phyloP scores from a whole-genome alignment of 2,329 filamentous ascomycete species.

The Colletotrichum cereale region DNA sequence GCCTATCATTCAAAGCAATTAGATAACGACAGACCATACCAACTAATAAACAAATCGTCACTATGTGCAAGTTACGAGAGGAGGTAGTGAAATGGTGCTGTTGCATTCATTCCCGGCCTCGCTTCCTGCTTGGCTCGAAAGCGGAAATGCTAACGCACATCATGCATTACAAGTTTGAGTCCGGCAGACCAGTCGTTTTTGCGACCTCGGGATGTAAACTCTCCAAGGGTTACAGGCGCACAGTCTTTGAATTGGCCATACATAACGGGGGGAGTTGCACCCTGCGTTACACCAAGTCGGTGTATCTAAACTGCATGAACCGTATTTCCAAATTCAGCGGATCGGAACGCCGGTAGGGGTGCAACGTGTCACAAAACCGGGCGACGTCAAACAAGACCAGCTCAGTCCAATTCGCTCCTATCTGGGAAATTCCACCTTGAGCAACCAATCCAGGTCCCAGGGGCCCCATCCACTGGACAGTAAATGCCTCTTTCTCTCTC shows the following conservation, averaged over 20 bases:
- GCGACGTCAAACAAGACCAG: constrained; percentile 1
- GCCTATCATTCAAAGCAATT: background rate
- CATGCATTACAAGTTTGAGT: background rate
- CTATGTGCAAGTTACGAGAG: too few relatives aligned
- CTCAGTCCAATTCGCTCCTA: background rate
- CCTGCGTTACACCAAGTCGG: background rate
- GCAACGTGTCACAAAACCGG: constrained; percentile 14
- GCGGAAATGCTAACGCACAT: background rate
- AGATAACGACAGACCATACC: background rate
- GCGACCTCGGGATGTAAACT: background rate
- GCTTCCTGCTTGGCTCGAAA: background rate
- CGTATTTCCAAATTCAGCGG: background rate
- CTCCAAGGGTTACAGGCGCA: background rate
- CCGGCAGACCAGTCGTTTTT: background rate
- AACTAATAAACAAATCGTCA: background rate
- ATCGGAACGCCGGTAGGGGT: background rate
- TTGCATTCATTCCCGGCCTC: background rate
- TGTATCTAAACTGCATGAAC: background rate
- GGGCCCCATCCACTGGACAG: background rate
- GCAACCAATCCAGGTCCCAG: background rate
- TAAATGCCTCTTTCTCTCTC: constrained; percentile 21
- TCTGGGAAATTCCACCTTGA: background rate
- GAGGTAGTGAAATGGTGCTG: background rate
- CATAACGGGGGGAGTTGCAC: background rate
- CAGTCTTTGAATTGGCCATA: background rate